Conservation (phyloP, 2,329 filamentous ascomycete genomes). For the Gnomoniopsis sp. region DNA sequence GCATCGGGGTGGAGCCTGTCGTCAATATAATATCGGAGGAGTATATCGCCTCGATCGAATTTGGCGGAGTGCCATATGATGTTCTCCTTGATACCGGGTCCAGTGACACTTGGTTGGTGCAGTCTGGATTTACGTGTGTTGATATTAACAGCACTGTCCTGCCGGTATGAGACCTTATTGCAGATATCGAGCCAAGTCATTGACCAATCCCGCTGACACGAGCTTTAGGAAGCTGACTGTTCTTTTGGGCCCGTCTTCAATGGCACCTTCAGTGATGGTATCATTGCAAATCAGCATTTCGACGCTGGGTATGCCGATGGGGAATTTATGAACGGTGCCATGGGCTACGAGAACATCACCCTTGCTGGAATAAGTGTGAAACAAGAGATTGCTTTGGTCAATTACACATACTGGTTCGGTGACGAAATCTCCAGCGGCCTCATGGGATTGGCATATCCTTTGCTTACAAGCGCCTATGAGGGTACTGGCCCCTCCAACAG, state of each 20-base stretch:
- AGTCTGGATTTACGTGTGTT: constrained; percentile 13
- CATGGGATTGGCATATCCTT: constrained; percentile 48
- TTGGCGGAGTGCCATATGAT: neutral
- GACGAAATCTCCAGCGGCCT: constrained; percentile 44
- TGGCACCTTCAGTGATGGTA: constrained; percentile 30
- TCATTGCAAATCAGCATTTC: constrained; percentile 36
- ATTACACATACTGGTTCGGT: constrained; percentile 38
- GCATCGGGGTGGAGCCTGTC: neutral
- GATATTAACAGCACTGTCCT: neutral
- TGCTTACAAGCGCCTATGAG: constrained; percentile 38
- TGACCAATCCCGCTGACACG: neutral
- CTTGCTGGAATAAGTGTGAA: constrained; percentile 43
- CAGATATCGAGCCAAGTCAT: neutral
- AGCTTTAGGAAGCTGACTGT: constrained; percentile 17
- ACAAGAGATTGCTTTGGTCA: constrained; percentile 43
- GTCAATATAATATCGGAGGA: neutral
- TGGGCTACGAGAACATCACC: constrained; percentile 37
- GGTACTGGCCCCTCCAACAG: constrained; percentile 16
- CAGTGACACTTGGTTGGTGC: constrained; percentile 13
- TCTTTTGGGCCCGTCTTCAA: constrained; percentile 24
- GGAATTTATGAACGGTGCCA: constrained; percentile 35
- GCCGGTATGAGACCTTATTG: neutral
- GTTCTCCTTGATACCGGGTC: constrained; percentile 14
- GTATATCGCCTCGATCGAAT: constrained; percentile 11
- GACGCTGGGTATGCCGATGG: constrained; percentile 41